Evolutionary conservation across 2,329 filamentous ascomycete genomes (phyloP).

Genomic region (Teratosphaeria pseudoeucalypti): DNA sequence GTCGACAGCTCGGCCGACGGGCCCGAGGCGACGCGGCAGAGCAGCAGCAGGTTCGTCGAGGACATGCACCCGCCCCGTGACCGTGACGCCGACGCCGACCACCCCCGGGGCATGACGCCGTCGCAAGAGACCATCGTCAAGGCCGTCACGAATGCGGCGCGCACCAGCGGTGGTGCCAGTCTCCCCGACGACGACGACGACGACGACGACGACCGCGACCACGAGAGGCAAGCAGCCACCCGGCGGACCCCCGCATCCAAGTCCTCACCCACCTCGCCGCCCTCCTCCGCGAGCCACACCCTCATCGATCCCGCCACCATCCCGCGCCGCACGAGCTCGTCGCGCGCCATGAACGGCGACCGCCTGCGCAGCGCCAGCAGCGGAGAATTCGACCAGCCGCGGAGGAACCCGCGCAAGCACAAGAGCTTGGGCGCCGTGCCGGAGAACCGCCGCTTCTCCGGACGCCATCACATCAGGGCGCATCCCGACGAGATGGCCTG

Average conservation of each 20-base stretch:
- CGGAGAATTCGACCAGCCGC: slow-evolving; percentile 1
- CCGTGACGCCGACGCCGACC: background rate
- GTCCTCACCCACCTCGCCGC: background rate
- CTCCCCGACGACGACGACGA: background rate
- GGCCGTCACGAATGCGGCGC: background rate
- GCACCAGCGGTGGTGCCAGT: background rate
- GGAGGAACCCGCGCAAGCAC: slow-evolving; percentile 12
- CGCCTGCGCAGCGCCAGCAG: slow-evolving; percentile 12
- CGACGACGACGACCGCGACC: too few species aligned
- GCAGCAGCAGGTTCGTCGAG: slow-evolving; percentile 1
- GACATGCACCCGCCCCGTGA: background rate
- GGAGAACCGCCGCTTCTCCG: slow-evolving; percentile 10
- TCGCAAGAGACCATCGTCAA: background rate
- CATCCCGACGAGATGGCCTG: slow-evolving; percentile 20
- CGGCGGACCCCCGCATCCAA: background rate
- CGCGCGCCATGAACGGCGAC: slow-evolving; percentile 36
- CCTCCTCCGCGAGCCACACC: background rate
- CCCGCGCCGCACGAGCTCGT: slow-evolving; percentile 63
- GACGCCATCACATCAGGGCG: slow-evolving; percentile 2
- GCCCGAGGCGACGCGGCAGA: background rate
- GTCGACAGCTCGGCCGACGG: background rate
- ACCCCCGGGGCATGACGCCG: background rate
- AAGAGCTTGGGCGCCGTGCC: slow-evolving; percentile 14
- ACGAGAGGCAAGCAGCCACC: background rate
- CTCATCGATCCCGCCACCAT: slow-evolving; percentile 36